Base-by-base conservation (phyloP, 768 basidiomycete genomes). In the Russula brevipes region DNA sequence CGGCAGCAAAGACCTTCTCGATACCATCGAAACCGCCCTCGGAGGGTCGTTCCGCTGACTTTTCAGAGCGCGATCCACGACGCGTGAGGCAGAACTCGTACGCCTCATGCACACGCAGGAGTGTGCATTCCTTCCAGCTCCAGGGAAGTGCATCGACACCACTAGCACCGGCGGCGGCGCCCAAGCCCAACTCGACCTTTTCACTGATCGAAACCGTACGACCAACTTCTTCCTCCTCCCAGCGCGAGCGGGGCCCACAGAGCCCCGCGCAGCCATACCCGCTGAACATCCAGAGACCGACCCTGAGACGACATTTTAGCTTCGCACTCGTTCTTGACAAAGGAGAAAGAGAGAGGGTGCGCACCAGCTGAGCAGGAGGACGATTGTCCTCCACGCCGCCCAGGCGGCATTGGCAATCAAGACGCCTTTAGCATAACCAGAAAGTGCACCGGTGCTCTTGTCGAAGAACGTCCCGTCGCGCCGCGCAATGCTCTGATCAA, bases 401-500 rank as follows among this genome's bases (percentile, higher is more conserved):
- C 91, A 94, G 9, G 83, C 84, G 67, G 85, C 85, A 73, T 94
- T 94, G 53, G 89, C 85, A 54, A 87, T 80, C 49, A 95, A 77
- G 35, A 94, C 80, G 24, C 88, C 91, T n/a, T 84, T 81, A 33
- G 91, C 86, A 70, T 94, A 95, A 52, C 71, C 70, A 14, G 89
- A 89, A 59, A 95, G 76, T 11, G 85, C 79, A 17, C 91, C 91
- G 65, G 88, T 79, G 31, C 72, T 69, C 31, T 74, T 69, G 46
- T 79, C 75, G 78, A 95, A 95, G 78, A 85, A 95, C 33, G 91
- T 90, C 45, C 76, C 72, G 71, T 94, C 93, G 44, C 91, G 80
- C 54, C 72, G 73, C 53, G 70, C 73, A 64, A 79, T 73, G 64
- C 82, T 82, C 60, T 78, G 67, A 51, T 66, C 67, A 51, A 68